Evolutionary conservation across 2,329 filamentous ascomycete species (phyloP).

Genomic region (Diaporthe ilicicola): DNA sequence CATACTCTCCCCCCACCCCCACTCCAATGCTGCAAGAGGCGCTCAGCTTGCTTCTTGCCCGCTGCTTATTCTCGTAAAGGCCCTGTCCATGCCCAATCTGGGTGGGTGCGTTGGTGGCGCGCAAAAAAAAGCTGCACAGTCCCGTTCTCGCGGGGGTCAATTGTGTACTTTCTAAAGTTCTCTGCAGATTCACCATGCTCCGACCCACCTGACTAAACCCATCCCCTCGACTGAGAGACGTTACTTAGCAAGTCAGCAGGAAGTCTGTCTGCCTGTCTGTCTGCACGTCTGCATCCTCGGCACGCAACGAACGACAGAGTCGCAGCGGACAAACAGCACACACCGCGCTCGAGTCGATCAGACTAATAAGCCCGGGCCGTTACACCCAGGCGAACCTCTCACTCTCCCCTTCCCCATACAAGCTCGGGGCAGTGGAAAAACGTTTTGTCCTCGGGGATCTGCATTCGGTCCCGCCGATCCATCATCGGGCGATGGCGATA

Average conservation of each 20-base stretch:
- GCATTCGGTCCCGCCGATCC: background rate
- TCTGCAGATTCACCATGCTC: background rate
- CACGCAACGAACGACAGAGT: background rate
- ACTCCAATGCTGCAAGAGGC: background rate
- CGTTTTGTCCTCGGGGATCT: conserved; percentile 14
- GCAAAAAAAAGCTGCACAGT: background rate
- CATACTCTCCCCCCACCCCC: no score
- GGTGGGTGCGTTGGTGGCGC: conserved; percentile 8
- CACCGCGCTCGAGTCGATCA: background rate
- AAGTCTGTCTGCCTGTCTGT: background rate
- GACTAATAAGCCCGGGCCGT: conserved; percentile 1
- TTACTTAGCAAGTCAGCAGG: background rate
- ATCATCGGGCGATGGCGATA: background rate
- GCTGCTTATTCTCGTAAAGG: background rate
- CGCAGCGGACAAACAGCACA: background rate
- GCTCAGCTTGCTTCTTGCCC: background rate
- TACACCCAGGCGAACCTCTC: background rate
- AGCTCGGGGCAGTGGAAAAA: background rate
- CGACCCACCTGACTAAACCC: background rate
- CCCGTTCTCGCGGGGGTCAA: background rate
- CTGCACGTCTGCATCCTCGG: background rate
- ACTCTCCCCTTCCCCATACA: no score
- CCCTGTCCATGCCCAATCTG: background rate
- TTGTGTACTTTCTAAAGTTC: background rate
- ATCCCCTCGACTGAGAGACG: background rate